Evolutionary conservation across 73 alveolate species (phyloP), one percentile per base, ranked within the genome.

Genomic region (Urostyla sp.): DNA sequence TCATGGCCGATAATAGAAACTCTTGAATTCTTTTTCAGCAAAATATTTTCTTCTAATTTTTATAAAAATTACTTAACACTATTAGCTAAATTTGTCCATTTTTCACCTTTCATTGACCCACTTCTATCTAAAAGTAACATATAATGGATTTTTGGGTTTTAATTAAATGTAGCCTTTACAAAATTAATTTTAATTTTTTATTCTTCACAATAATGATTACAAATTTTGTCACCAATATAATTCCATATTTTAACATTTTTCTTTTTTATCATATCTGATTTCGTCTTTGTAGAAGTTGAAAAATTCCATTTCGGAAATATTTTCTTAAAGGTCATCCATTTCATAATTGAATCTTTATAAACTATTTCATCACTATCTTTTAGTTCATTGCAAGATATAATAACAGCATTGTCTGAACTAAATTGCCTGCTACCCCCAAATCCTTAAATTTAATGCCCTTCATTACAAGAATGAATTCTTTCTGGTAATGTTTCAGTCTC

Each of bases 321-420:
- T 10, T 13, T 15, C 27, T 67, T 67, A 46, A 46, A 67, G 5
- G 13, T 31, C 15, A 43, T 46, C 67, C 82, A 67, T 23, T 67
- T 67, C 63, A 67, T 7, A 7, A 32, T 67, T 46, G 38, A 27
- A 26, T 7, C 61, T 18, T 67, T 44, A 15, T 46, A 67, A 46
- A 21, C 13, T 13, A 67, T 36, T 43, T 67, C 82, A 23, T 43
- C 51, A 46, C 32, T 46, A 44, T 67, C 75, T 45, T 43, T 49
- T 6, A 67, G 38, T 28, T 67, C 82, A 31, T 67, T 46, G 48
- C 82, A 67, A 28, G 51, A 13, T 11, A 67, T 31, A 43, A 45
- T 67, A 3, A 67, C 26, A 4, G 82, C 82, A 5, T 48, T 7
- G 28, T 67, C 46, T 11, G 61, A 44, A 7, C 50, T 8, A 3